Evolutionary conservation across 129 eudicot genomes (phyloP).

Genomic region (Chrysanthemum lavandulifolium): DNA sequence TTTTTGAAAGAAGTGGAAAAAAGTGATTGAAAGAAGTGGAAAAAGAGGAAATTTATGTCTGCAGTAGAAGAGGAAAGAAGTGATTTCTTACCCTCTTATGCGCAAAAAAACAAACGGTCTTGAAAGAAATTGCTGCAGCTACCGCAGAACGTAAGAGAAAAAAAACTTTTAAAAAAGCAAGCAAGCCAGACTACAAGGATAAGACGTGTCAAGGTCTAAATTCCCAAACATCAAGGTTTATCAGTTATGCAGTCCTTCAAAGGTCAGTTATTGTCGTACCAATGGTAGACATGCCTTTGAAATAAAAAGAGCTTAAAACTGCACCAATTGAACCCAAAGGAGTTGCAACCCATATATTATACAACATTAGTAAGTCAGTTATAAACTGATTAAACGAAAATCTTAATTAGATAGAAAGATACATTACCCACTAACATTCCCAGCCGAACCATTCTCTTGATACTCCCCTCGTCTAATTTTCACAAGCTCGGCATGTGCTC

Average conservation of each 20-base stretch:
- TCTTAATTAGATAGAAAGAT: slow-evolving; percentile 13
- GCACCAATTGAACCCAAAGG: slow-evolving; percentile 21
- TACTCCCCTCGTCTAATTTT: slow-evolving; percentile 53
- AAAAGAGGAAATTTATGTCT: too few relatives aligned
- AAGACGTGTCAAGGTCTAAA: neutral
- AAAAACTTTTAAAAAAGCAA: too few relatives aligned
- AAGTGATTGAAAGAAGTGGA: too few relatives aligned
- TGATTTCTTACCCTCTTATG: too few relatives aligned
- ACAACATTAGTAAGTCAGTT: slow-evolving; percentile 31
- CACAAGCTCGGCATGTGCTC: slow-evolving; percentile 60
- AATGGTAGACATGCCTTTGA: neutral
- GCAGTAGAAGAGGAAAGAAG: too few relatives aligned
- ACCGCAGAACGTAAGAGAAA: too few relatives aligned
- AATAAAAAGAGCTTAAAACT: neutral
- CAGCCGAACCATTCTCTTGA: slow-evolving; percentile 53
- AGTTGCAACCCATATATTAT: slow-evolving; percentile 19
- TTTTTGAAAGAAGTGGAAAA: too few relatives aligned
- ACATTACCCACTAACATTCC: slow-evolving; percentile 41
- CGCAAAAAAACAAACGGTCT: too few relatives aligned
- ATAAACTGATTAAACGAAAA: neutral
- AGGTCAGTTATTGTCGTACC: neutral
- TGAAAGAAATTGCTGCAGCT: too few relatives aligned
- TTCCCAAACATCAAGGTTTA: neutral
- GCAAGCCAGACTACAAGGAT: too few relatives aligned
- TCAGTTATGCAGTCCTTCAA: neutral